These are phyloP conservation scores for Hydnomerulius pinastri DNA, from an alignment of 768 basidiomycete genomes.

Conservation along the genomic window DNA sequence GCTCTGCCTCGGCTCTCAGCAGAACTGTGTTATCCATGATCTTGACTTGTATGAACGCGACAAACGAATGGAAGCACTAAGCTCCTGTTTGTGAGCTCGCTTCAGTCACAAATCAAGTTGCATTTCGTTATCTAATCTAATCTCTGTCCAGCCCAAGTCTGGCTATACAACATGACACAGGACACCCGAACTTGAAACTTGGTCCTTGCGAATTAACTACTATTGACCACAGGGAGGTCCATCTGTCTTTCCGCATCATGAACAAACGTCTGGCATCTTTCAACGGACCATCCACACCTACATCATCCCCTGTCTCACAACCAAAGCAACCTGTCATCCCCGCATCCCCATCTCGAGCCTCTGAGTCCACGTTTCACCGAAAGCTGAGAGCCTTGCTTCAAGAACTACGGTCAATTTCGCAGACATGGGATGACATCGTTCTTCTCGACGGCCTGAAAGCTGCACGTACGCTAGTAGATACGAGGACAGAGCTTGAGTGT, in stretches of 20 bases:
- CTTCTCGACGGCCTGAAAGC: conserved; percentile 78
- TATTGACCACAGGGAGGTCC: background rate
- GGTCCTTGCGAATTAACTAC: too few species aligned
- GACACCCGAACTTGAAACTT: too few species aligned
- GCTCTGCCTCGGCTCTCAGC: conserved; percentile 33
- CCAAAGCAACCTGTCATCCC: conserved; percentile 39
- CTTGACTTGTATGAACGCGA: background rate
- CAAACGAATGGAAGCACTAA: too few species aligned
- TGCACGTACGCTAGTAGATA: conserved; percentile 69
- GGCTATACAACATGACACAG: too few species aligned
- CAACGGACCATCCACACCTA: conserved; percentile 76
- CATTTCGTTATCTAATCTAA: conserved; percentile 24
- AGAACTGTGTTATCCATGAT: conserved; percentile 30
- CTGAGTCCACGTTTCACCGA: conserved; percentile 81
- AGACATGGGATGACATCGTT: conserved; percentile 85
- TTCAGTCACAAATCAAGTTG: background rate
- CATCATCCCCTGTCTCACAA: conserved; percentile 59
- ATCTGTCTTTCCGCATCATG: conserved; percentile 34
- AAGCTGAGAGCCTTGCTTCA: conserved; percentile 68
- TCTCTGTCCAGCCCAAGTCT: conserved; percentile 9
- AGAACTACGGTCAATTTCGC: conserved; percentile 61
- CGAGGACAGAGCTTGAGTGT: conserved; percentile 85
- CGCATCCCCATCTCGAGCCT: conserved; percentile 43
- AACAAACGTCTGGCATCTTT: conserved; percentile 72
- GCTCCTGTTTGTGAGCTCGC: background rate